phyloP scores from a whole-genome alignment of 768 basidiomycete species.

The Suillus weaverae region DNA sequence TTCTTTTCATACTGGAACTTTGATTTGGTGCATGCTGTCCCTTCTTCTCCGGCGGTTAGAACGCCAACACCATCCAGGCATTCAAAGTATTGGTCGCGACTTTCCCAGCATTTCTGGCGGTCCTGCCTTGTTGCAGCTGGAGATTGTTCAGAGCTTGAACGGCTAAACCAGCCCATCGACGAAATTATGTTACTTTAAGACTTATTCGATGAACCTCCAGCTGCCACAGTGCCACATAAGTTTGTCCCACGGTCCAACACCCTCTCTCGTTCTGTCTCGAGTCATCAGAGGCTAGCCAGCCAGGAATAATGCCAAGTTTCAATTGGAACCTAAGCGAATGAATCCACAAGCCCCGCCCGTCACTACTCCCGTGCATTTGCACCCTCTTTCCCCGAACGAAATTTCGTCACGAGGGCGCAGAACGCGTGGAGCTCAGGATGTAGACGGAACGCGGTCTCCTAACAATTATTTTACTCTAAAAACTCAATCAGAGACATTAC shows the following conservation, averaged over 20 bases:
- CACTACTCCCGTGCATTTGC: constrained; percentile 64
- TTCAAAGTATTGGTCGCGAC: constrained; percentile 78
- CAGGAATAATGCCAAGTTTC: constrained; percentile 14
- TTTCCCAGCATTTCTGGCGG: constrained; percentile 83
- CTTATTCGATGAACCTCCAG: background rate
- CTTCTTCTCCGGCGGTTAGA: constrained; percentile 75
- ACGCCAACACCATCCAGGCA: constrained; percentile 76
- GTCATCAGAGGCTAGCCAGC: background rate
- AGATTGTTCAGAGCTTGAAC: constrained; percentile 40
- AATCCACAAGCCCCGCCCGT: constrained; percentile 25
- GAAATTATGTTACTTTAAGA: background rate
- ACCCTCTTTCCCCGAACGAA: constrained; percentile 69
- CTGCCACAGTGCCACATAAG: constrained; percentile 1
- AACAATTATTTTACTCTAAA: constrained; percentile 64
- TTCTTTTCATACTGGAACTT: constrained; percentile 61
- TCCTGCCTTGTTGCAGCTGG: constrained; percentile 55
- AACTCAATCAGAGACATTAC: constrained; percentile 52
- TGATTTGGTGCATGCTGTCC: constrained; percentile 55
- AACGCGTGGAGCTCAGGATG: constrained; percentile 40
- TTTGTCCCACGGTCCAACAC: constrained; percentile 6
- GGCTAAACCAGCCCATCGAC: constrained; percentile 38
- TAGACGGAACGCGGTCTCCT: constrained; percentile 32
- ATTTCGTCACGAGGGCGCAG: constrained; percentile 47
- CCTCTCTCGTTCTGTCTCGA: background rate
- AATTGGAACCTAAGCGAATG: constrained; percentile 18